Percentiles rank a stretch among this genome's conserved stretches.
These are phyloP conservation scores for Aureobasidium sp. DNA, from an alignment of 2,329 filamentous ascomycete genomes.

Conservation along the genomic window DNA sequence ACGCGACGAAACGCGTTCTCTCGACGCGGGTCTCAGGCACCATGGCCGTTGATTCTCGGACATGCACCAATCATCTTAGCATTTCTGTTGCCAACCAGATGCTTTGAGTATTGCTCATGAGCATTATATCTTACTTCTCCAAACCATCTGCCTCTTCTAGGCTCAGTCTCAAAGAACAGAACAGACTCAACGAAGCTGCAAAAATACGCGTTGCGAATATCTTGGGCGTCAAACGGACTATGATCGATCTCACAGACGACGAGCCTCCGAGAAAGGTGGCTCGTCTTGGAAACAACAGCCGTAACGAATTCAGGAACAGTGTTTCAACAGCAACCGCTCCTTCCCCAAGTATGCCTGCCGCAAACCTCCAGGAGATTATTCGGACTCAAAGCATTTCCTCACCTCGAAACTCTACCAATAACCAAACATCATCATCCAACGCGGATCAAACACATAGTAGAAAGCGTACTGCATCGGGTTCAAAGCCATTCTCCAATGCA, in stretches of 20 bases:
- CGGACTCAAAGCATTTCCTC: no score
- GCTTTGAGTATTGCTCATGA: neutral
- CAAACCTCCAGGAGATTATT: no score
- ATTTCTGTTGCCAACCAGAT: no score
- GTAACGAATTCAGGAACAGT: neutral
- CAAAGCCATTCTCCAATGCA: no score
- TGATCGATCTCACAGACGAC: neutral
- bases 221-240: neutral
- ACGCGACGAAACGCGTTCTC: neutral
- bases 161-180: neutral
- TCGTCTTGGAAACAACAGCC: neutral
- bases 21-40: neutral
- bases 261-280: neutral
- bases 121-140: neutral
- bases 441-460: no score
- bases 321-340: no score
- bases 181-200: neutral
- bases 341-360: no score
- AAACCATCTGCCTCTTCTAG: neutral
- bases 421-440: no score
- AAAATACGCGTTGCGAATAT: neutral
- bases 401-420: no score
- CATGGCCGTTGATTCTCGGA: neutral
- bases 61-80: neutral
- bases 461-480: no score